A percentile compares a stretch with the other conserved stretches of the same genome.
These are phyloP conservation scores for Pyricularia sp. DNA, from an alignment of 2,329 filamentous ascomycete genomes.

Conservation along the genomic window DNA sequence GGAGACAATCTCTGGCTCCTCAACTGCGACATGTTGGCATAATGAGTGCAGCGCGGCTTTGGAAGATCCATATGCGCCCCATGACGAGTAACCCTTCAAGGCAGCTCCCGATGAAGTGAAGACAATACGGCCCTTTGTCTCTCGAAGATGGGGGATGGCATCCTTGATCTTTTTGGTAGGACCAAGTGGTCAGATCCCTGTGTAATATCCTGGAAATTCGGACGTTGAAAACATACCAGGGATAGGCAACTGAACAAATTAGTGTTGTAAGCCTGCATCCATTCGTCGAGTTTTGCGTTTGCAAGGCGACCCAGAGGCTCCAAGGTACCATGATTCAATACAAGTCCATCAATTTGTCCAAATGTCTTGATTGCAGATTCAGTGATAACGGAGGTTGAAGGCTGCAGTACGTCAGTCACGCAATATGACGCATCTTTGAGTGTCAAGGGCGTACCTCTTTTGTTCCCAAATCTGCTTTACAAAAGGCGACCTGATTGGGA, in stretches of 20 bases:
- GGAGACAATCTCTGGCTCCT: constrained; percentile 64
- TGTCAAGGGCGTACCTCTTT: constrained; percentile 25
- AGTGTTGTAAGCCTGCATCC: constrained; percentile 63
- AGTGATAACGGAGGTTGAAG: constrained; percentile 29
- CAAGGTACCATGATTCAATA: constrained; percentile 79
- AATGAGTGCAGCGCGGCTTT: constrained; percentile 80
- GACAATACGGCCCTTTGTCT: constrained; percentile 56
- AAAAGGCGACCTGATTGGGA: constrained; percentile 38
- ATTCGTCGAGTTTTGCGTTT: constrained; percentile 56
- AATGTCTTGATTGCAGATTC: constrained; percentile 54
- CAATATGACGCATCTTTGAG: neutral
- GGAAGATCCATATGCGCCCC: constrained; percentile 70
- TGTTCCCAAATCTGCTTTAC: constrained; percentile 42
- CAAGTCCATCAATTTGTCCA: constrained; percentile 62
- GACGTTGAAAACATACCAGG: constrained; percentile 39
- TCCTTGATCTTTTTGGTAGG: constrained; percentile 47
- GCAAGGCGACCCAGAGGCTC: constrained; percentile 60
- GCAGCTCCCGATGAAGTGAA: constrained; percentile 74
- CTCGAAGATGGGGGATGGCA: constrained; percentile 54
- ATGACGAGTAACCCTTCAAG: constrained; percentile 49
- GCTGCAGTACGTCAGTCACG: constrained; percentile 1
- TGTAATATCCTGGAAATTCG: neutral
- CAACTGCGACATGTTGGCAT: constrained; percentile 55
- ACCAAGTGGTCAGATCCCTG: neutral
- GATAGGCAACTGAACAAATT: constrained; percentile 79